These are phyloP conservation scores for Debaryomyces subglobosus DNA, from an alignment of 1,139 yeast species.

Conservation along the genomic window DNA sequence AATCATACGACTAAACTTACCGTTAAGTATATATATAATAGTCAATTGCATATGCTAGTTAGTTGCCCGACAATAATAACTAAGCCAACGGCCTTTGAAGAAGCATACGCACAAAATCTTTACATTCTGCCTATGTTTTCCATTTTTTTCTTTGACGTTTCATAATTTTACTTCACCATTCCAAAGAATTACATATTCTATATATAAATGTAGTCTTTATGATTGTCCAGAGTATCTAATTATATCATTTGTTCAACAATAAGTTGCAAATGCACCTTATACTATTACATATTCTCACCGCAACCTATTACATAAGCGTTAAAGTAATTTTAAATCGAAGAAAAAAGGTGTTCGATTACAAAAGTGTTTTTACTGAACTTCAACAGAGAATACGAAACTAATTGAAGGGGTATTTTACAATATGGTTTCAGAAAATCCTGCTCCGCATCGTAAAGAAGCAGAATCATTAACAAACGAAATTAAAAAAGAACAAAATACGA, in stretches of 20 bases:
- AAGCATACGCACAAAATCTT: neutral
- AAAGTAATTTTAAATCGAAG: neutral
- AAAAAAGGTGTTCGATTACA: slow-evolving; percentile 4
- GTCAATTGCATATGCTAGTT: neutral
- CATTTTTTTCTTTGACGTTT: neutral
- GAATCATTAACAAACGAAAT: neutral
- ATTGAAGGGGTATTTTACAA: neutral
- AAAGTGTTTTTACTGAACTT: neutral
- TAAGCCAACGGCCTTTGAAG: neutral
- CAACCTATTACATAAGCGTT: neutral
- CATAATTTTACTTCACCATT: neutral
- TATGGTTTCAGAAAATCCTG: slow-evolving; percentile 11
- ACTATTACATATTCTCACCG: neutral
- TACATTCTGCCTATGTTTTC: neutral
- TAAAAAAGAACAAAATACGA: neutral
- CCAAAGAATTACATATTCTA: neutral
- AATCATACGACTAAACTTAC: neutral
- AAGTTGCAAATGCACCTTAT: neutral
- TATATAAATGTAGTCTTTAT: neutral
- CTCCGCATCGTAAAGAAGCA: slow-evolving; percentile 2
- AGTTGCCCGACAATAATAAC: neutral
- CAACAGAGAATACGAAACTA: neutral
- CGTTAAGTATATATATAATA: neutral
- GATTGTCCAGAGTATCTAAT: neutral
- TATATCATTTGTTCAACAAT: neutral